phyloP scores from a whole-genome alignment of 305 asterid genomes.

The Plantago lanceolata region DNA sequence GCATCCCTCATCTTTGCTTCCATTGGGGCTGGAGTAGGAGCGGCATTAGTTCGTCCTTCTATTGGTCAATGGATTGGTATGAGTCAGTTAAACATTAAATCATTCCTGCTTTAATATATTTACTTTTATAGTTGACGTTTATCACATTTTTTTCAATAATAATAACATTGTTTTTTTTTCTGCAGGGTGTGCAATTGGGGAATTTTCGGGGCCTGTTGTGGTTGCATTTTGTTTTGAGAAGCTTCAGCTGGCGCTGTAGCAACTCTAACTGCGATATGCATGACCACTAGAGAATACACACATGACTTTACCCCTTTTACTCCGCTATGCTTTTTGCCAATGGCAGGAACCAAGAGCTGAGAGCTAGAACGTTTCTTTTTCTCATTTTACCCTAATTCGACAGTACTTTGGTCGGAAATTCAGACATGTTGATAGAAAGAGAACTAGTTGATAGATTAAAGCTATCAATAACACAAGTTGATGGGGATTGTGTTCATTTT shows the following conservation, averaged over 20 bases:
- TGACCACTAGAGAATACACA: neutral
- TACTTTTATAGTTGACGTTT: neutral
- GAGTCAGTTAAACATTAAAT: neutral
- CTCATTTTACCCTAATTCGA: no score
- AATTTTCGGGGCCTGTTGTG: constrained; percentile 68
- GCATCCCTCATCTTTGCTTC: constrained; percentile 76
- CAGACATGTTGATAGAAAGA: no score
- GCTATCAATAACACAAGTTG: no score
- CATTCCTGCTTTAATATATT: neutral
- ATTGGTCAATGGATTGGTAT: constrained; percentile 95
- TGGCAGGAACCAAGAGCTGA: no score
- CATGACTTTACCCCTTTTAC: no score
- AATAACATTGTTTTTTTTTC: neutral
- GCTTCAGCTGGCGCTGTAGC: constrained; percentile 32
- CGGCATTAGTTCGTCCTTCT: constrained; percentile 55
- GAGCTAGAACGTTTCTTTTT: no score
- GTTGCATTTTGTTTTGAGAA: constrained; percentile 49
- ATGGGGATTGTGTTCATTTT: no score
- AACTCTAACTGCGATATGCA: neutral
- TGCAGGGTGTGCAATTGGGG: constrained; percentile 82
- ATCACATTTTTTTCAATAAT: constrained; percentile 9
- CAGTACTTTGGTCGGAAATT: no score
- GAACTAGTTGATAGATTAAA: no score
- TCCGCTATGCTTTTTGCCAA: no score
- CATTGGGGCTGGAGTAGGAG: constrained; percentile 88